These are phyloP conservation scores for Neurospora sublineolata DNA, from an alignment of 495 filamentous ascomycete genomes.

Conservation along the genomic window DNA sequence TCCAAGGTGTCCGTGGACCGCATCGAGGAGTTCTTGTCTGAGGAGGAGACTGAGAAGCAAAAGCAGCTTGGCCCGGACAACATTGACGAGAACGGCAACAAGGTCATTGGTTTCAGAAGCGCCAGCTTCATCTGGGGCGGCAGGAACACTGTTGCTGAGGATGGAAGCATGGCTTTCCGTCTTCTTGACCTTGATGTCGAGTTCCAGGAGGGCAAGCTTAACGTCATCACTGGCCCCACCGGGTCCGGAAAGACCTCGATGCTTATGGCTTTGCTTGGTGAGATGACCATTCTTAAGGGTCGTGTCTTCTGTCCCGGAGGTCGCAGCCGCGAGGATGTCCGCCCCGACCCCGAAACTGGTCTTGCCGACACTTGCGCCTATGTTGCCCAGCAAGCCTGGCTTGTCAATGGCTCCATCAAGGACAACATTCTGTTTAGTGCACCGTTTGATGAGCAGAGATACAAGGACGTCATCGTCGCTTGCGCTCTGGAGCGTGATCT, in stretches of 20 bases:
- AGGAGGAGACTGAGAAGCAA: conserved; percentile 96
- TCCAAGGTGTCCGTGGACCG: conserved; percentile 94
- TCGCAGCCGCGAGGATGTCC: conserved; percentile 71
- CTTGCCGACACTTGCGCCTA: conserved; percentile 89
- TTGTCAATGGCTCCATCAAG: conserved; percentile 91
- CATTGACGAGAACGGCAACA: conserved; percentile 44
- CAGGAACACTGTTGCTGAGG: conserved; percentile 46
- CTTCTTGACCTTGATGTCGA: conserved; percentile 66
- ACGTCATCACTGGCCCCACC: conserved; percentile 84
- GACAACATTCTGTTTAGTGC: conserved; percentile 93
- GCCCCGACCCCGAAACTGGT: conserved; percentile 69
- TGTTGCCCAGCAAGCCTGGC: conserved; percentile 95
- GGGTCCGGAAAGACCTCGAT: conserved; percentile 92
- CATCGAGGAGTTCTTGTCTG: conserved; percentile 87
- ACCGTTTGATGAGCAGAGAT: conserved; percentile 69
- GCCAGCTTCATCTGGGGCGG: conserved; percentile 85
- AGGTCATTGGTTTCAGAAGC: conserved; percentile 70
- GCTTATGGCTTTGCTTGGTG: conserved; percentile 90
- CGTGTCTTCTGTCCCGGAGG: conserved; percentile 73
- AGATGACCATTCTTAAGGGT: conserved; percentile 84
- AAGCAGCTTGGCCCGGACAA: conserved; percentile 61
- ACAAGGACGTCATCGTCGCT: conserved; percentile 76
- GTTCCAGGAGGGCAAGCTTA: conserved; percentile 71
- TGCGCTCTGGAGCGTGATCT: conserved; percentile 92
- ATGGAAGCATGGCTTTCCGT: conserved; percentile 61